phyloP scores from a whole-genome alignment of 2,329 filamentous ascomycete genomes.

The Beauveria asiatica region DNA sequence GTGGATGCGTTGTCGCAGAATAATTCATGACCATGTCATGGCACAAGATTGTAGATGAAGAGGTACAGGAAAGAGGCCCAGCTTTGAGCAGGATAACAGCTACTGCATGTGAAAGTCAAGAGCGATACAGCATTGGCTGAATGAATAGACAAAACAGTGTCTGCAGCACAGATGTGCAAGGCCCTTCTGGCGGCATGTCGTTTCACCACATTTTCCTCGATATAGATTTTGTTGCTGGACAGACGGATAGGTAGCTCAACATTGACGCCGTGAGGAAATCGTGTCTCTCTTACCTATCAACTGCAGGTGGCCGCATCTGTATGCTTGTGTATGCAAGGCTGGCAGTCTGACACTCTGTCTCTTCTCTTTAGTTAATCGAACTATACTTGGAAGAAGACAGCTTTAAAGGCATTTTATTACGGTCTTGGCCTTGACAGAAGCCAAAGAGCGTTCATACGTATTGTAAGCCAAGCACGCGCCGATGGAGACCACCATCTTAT shows the following conservation, averaged over 20 bases:
- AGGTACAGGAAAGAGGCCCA: neutral
- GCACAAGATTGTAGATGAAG: neutral
- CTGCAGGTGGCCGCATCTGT: neutral
- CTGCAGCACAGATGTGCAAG: neutral
- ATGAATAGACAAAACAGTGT: neutral
- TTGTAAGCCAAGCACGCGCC: too few species aligned
- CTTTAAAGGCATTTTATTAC: neutral
- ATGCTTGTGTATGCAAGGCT: neutral
- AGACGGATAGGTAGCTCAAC: neutral
- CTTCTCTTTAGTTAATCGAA: neutral
- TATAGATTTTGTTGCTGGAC: too few species aligned
- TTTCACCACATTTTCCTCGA: neutral
- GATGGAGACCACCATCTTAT: too few species aligned
- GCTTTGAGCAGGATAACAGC: constrained; percentile 1
- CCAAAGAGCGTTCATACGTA: too few species aligned
- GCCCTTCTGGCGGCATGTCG: neutral
- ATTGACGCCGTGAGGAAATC: neutral
- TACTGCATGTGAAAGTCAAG: neutral
- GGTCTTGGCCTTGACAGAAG: too few species aligned
- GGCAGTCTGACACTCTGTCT: neutral
- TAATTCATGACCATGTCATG: neutral
- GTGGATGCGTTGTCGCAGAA: neutral
- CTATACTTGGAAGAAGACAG: neutral
- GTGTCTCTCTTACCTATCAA: neutral
- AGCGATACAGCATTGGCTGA: neutral